Percentiles rank a stretch among this genome's conserved stretches.
These are phyloP conservation scores for Fusarium papillatum DNA, from an alignment of 2,329 filamentous ascomycete genomes.

Conservation along the genomic window DNA sequence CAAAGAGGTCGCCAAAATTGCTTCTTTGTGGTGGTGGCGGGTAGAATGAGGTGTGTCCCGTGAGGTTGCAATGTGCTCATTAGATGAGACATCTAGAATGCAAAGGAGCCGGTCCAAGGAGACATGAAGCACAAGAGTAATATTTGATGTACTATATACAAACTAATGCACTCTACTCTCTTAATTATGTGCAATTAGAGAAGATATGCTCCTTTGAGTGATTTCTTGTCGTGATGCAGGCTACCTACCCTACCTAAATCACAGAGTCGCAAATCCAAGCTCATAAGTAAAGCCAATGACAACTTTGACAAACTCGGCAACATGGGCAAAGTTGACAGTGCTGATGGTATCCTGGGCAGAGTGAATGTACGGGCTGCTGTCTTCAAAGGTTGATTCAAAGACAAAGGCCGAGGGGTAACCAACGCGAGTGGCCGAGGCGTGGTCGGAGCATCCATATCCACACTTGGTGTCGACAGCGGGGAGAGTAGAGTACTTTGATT, in stretches of 20 bases:
- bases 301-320: conserved; percentile 72
- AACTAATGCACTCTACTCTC: background rate
- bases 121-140: background rate
- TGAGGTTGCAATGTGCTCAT: background rate
- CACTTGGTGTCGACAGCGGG: conserved; percentile 63
- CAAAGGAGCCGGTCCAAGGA: background rate
- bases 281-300: conserved; percentile 63
- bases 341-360: conserved; percentile 79
- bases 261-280: conserved; percentile 63
- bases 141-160: background rate
- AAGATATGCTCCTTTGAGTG: background rate
- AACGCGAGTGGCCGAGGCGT: conserved; percentile 73
- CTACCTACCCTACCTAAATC: background rate
- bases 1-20: background rate
- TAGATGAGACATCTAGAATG: background rate
- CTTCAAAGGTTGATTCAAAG: conserved; percentile 71
- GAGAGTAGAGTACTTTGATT: conserved; percentile 48
- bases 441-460: conserved; percentile 73
- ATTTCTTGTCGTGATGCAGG: background rate
- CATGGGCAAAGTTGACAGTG: conserved; percentile 76
- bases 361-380: conserved; percentile 80
- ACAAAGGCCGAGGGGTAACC: conserved; percentile 77
- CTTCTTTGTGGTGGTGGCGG: background rate
- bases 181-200: background rate
- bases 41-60: too few species aligned